These are phyloP conservation scores for Pelargonium fulgidum DNA, from an alignment of 441 rosid species.

Conservation along the genomic window DNA sequence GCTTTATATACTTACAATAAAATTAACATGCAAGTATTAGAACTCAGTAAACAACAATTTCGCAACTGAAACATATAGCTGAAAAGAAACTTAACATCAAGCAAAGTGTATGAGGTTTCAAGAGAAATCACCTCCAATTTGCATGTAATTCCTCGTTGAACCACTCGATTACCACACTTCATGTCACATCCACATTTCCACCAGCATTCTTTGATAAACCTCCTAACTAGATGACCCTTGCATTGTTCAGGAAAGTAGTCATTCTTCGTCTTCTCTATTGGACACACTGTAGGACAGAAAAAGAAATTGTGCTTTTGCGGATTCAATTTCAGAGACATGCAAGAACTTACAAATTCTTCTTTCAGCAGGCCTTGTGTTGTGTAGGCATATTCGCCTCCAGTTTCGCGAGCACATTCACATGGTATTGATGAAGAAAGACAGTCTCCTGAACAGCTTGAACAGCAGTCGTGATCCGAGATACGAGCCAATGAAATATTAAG, in stretches of 20 bases:
- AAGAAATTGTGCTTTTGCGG: constrained; percentile 37
- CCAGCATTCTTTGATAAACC: constrained; percentile 91
- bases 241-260: constrained; percentile 43
- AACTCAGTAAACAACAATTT: background rate
- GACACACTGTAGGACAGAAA: constrained; percentile 64
- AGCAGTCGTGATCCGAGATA: constrained; percentile 68
- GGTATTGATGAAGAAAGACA: constrained; percentile 58
- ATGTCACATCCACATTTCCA: constrained; percentile 75
- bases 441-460: constrained; percentile 60
- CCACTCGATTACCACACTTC: constrained; percentile 74
- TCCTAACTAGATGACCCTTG: constrained; percentile 71
- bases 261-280: constrained; percentile 50
- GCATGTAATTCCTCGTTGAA: constrained; percentile 73
- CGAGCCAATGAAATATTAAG: constrained; percentile 63
- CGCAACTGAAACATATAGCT: background rate
- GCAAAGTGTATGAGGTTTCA: background rate
- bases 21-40: background rate
- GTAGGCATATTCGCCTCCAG: constrained; percentile 83
- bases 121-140: constrained; percentile 48
- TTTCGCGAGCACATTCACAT: constrained; percentile 75
- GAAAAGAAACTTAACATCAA: background rate
- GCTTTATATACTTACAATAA: background rate
- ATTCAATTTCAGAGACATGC: constrained; percentile 37
- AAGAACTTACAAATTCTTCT: constrained; percentile 51
- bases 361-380: constrained; percentile 49